These are phyloP conservation scores for Rhizopogon parksii DNA, from an alignment of 1,284 basidiomycete genomes.

Conservation along the genomic window DNA sequence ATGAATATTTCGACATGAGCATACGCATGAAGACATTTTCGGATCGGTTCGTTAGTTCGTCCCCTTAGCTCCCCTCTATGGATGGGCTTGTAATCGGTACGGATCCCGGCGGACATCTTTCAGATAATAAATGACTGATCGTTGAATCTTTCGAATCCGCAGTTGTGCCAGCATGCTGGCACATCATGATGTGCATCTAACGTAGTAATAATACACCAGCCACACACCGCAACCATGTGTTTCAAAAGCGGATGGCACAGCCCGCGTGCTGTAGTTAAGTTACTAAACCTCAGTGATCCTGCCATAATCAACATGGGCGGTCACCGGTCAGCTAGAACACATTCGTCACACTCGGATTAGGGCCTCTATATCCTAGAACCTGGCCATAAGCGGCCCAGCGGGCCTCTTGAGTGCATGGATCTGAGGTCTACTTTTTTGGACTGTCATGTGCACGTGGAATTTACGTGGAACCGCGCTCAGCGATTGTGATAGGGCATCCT, in stretches of 20 bases:
- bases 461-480: neutral
- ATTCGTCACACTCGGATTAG: neutral
- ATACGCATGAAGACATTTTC: neutral
- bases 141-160: neutral
- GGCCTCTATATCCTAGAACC: neutral
- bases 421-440: neutral
- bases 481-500: neutral
- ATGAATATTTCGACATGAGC: neutral
- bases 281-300: neutral
- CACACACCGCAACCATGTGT: neutral
- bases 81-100: too few species aligned
- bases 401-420: neutral
- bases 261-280: neutral
- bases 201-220: neutral
- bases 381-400: neutral
- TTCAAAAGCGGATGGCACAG: neutral
- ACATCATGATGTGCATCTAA: too few species aligned
- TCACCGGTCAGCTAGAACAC: too few species aligned
- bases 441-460: neutral
- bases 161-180: neutral
- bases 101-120: neutral
- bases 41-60: too few species aligned
- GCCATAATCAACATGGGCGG: neutral
- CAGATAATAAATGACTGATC: neutral
- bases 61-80: too few species aligned